phyloP scores from a whole-genome alignment of 768 basidiomycete species.

The Lactifluus subvellereus region DNA sequence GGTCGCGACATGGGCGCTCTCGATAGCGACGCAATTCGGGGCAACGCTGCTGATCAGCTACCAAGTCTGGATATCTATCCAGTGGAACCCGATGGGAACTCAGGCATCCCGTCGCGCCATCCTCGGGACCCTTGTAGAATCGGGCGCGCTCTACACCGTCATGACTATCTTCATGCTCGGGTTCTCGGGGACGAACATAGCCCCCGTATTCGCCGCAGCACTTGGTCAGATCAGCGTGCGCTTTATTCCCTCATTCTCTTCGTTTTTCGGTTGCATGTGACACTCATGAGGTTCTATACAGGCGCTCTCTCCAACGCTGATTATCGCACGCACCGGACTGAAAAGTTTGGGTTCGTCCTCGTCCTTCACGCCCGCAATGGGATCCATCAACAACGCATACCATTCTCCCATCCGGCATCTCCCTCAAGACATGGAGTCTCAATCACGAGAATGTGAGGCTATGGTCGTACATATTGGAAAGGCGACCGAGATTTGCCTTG shows the following conservation, averaged over 20 bases:
- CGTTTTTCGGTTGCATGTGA: background rate
- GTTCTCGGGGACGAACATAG: constrained; percentile 5
- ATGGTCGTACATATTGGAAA: background rate
- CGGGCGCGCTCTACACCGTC: constrained; percentile 16
- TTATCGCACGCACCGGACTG: constrained; percentile 10
- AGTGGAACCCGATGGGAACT: background rate
- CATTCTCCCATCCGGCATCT: too few relatives aligned
- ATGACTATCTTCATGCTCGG: constrained; percentile 4
- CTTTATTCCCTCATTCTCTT: background rate
- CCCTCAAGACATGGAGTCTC: background rate
- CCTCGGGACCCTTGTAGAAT: constrained; percentile 20
- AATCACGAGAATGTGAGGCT: background rate
- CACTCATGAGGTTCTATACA: background rate
- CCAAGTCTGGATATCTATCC: constrained; percentile 1
- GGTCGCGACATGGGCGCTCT: constrained; percentile 11
- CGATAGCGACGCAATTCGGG: constrained; percentile 16
- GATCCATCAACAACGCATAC: background rate
- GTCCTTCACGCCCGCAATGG: background rate
- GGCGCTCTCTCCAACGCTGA: constrained; percentile 14
- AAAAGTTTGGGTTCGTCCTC: background rate
- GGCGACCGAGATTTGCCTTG: constrained; percentile 8
- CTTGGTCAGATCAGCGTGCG: constrained; percentile 20
- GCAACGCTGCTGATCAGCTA: constrained; percentile 17
- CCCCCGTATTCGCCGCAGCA: background rate
- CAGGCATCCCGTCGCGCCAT: background rate